phyloP scores from a whole-genome alignment of 192 early-diverging fungal genomes.

The Coemansia sp. region DNA sequence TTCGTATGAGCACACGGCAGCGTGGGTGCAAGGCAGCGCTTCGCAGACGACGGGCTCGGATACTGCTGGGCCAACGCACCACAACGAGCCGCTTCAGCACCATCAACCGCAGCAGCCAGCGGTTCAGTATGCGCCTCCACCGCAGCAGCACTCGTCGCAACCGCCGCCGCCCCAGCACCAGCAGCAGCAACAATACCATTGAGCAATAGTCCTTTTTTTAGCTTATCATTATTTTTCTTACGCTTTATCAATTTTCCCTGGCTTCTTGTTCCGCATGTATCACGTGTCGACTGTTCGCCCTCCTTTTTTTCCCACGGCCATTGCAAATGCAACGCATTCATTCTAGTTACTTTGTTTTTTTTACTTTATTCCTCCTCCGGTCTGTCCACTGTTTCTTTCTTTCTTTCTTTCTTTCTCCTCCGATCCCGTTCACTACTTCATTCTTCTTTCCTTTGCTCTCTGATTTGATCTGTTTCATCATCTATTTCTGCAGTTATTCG shows the following conservation, averaged over 20 bases:
- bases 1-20: conserved; percentile 52
- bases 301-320: background rate
- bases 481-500: background rate
- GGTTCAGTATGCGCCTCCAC: conserved; percentile 1
- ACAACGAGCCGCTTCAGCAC: background rate
- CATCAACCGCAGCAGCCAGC: background rate
- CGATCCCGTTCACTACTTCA: too few relatives aligned
- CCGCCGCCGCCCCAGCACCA: conserved; percentile 12
- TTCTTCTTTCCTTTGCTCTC: background rate
- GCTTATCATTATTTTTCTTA: background rate
- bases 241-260: background rate
- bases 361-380: background rate
- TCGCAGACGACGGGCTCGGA: conserved; percentile 46
- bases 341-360: background rate
- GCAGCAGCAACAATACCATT: conserved; percentile 15
- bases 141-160: background rate
- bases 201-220: background rate
- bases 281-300: background rate
- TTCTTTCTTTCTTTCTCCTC: background rate
- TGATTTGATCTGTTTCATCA: background rate
- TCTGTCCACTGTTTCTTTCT: background rate
- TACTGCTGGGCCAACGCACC: conserved; percentile 17
- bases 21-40: conserved; percentile 45
- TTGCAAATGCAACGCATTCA: too few relatives aligned
- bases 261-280: background rate